Evolutionary conservation across 2,329 filamentous ascomycete genomes (phyloP), one percentile per base, ranked within the genome.

Genomic region (Trichophyton equinum): DNA sequence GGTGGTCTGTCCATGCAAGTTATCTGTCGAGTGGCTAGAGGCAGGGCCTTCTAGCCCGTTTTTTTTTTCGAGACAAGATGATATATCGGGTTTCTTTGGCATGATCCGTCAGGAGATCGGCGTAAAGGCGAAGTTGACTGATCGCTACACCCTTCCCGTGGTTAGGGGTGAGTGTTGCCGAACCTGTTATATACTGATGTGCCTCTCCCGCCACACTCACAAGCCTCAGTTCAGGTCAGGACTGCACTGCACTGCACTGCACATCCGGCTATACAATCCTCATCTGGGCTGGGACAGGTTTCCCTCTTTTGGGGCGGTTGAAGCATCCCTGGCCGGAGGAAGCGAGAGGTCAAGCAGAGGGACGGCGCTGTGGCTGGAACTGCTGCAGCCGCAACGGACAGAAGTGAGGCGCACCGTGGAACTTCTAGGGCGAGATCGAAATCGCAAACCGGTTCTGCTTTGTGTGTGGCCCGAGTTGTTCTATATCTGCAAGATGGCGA

Each of bases 21-120:
- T n/a, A 20, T 9, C 27, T 55, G 49, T 55, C 49, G 49, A 18
- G 49, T 55, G 49, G 49, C 49, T 55, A 55, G 49, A 18, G 8
- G 49, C 49, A 55, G n/a, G 33, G 49, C 33, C 30, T 55, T 27
- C 30, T 55, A 27, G 33, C 22, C n/a, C n/a, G n/a, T n/a, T n/a
- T 55, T 8, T 7, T 18, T 33, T n/a, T 36, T 55, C 30, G 49
- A 55, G 49, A 33, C 27, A 20, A 55, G 27, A 55, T 55, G 49
- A 55, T 55, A 55, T 55, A 55, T 55, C 49, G 49, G 49, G 38
- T 55, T 55, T 55, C 49, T 55, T 55, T 36, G 27, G n/a, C 49
- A 30, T 55, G 49, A 55, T 25, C 49, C 27, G 27, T 55, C 49
- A 33, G 30, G 49, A 36, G 49, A 55, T 55, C 49, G 49, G 30